Base-by-base conservation (phyloP, 2,329 filamentous ascomycete species). In the Nigrospora oryzae region DNA sequence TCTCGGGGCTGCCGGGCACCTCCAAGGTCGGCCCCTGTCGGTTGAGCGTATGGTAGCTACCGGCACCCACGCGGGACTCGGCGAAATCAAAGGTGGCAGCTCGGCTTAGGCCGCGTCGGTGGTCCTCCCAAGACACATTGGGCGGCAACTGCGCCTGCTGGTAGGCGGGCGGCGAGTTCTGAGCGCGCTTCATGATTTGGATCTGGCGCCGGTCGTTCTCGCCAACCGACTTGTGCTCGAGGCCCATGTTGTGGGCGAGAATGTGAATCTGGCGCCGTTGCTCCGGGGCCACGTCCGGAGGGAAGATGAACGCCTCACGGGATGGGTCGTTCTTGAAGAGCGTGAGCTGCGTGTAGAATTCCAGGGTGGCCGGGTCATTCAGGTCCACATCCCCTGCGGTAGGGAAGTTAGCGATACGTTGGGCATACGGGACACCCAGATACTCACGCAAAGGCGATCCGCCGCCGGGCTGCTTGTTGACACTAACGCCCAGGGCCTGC, bases 71-170 rank as follows among this genome's bases (percentile, higher is more conserved):
- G 16, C 75, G 68, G 17, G 85, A 83, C 49, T 84, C 85, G 52
- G 87, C 89, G 64, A 97, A 97, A 64, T 97, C 93, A 53, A 94
- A 95, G 2, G 93, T 97, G n/a, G 93, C 93, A 14, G 93, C 90
- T 50, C 93, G 84, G 68, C 89, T 95, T 33, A 98, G 72, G 5
- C 84, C 86, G 49, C 91, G 86, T 53, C 91, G 84, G 55, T 89
- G 83, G 45, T 86, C 81, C 51, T 95, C 88, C 42, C 82, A 71
- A 17, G 81, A 79, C 47, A 86, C 83, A 46, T 81, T 81, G 1
- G 79, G 74, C n/a, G 79, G 74, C 17, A 68, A 51, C 42, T 62
- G 60, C 62, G 71, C 56, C 71, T 83, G 71, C 70, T 83, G 64
- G 55, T 74, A 69, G 40, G 71, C 64, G n/a, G 74, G 67, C 35